These are phyloP conservation scores for Aspergillus calidoustus DNA, from an alignment of 2,329 filamentous ascomycete species.

Conservation along the genomic window DNA sequence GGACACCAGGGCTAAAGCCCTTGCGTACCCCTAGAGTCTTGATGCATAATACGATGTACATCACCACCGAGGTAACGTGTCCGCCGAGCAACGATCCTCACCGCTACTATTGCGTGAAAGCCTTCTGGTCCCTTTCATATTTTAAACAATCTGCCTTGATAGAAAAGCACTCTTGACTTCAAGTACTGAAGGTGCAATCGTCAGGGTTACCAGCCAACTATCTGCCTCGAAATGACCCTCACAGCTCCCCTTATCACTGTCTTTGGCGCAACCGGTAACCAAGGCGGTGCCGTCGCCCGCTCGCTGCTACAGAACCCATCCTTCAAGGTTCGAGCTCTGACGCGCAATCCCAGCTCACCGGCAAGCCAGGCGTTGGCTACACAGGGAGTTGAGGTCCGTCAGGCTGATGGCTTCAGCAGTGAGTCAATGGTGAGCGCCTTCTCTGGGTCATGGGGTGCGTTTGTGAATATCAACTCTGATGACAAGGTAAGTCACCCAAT, in stretches of 20 bases:
- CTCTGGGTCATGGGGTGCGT: constrained; percentile 27
- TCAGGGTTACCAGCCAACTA: no score
- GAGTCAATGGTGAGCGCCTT: constrained; percentile 30
- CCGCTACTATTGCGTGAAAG: no score
- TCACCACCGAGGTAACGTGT: no score
- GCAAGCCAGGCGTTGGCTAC: constrained; percentile 25
- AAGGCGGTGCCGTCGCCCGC: constrained; percentile 35
- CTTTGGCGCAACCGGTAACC: constrained; percentile 17
- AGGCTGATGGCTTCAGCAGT: constrained; percentile 25
- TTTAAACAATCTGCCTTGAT: no score
- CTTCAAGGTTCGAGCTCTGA: constrained; percentile 33
- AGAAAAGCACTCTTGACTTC: no score
- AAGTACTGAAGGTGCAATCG: no score
- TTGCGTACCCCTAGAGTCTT: no score
- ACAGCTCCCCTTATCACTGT: constrained; percentile 1
- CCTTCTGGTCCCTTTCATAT: no score
- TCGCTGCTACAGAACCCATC: constrained; percentile 30
- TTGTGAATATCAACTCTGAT: constrained; percentile 32
- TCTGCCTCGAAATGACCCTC: no score
- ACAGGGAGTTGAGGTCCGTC: constrained; percentile 31
- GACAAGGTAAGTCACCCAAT: constrained; percentile 19
- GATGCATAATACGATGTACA: no score
- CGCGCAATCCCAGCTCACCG: constrained; percentile 31
- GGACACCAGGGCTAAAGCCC: no score
- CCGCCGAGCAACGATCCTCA: no score